These are phyloP conservation scores for Scedosporium dehoogii DNA, from an alignment of 2,329 filamentous ascomycete genomes.

Conservation along the genomic window DNA sequence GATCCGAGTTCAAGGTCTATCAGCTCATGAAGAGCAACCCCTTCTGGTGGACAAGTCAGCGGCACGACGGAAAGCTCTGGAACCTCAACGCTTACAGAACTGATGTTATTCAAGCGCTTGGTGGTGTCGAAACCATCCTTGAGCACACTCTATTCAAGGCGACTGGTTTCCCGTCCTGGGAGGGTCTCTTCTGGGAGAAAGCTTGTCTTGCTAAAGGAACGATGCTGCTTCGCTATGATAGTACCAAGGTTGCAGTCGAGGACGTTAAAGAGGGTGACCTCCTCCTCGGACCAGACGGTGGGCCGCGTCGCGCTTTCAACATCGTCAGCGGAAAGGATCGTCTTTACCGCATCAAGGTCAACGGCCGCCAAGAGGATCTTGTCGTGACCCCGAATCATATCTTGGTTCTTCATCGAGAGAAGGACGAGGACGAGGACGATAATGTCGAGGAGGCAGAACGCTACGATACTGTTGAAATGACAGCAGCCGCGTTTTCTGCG, in stretches of 20 bases:
- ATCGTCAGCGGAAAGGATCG: conserved; percentile 34
- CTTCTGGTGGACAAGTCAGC: conserved; percentile 98
- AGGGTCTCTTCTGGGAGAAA: conserved; percentile 86
- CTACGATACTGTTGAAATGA: conserved; percentile 34
- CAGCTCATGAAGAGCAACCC: conserved; percentile 99
- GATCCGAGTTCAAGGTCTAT: conserved; percentile 96
- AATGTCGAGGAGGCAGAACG: conserved; percentile 10
- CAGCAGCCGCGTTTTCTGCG: conserved; percentile 31
- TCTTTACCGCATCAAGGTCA: conserved; percentile 39
- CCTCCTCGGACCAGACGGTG: conserved; percentile 37
- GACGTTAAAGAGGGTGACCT: conserved; percentile 38
- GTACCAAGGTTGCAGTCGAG: conserved; percentile 33
- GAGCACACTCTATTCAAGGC: conserved; percentile 97
- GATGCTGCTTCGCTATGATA: conserved; percentile 32
- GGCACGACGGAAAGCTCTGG: conserved; percentile 96
- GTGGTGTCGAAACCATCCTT: conserved; percentile 94
- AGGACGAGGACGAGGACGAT: background rate
- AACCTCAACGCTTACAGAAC: conserved; percentile 93
- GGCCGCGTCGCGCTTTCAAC: conserved; percentile 36
- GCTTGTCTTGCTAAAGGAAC: conserved; percentile 25
- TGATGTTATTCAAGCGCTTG: conserved; percentile 91
- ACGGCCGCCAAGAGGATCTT: conserved; percentile 29
- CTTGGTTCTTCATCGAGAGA: conserved; percentile 29
- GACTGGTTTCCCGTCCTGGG: conserved; percentile 94
- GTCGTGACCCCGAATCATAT: conserved; percentile 40